Base-by-base conservation (phyloP, 257 asterid species). In the Salvia rosmarinus region DNA sequence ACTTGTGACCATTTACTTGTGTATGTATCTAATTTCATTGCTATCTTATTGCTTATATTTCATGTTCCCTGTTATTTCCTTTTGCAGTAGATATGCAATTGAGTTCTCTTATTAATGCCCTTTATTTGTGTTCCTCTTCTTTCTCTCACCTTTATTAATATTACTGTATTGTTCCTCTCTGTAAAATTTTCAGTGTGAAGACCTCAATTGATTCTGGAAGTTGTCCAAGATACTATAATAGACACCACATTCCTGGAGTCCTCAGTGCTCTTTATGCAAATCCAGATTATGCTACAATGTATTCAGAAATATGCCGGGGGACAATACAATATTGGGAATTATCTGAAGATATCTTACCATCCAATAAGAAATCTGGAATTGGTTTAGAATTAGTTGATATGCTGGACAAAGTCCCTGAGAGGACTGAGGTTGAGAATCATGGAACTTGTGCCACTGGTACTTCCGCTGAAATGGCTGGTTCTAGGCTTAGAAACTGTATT, bases 1-100 rank as follows among this genome's bases (percentile, higher is more conserved):
- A 73, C 91, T 35, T 89, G 90, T 72, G 90, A 86, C 84, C 91
- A 85, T 86, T 85, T 91, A 70, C 96, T 91, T 14, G 88, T 91
- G 97, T 91, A 91, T 59, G 96, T 79, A 67, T 72, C 85, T 71
- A 69, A 60, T 62, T 50, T 65, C 57, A 25, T n/a, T 71, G 43
- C 37, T 57, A 12, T 55, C 30, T 72, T 46, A 16, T 30, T 44
- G 59, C 60, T 72, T 73, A 74, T 63, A 7, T 69, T 68, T 61
- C 34, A 59, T 43, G 32, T 60, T 25, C 60, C 57, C 52, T 28
- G 13, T 50, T 64, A 47, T 58, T 56, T 64, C 61, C 28, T 25
- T 82, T 21, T 55, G 73, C 23, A 55, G 21, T 72, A 47, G 67
- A 68, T 68, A 69, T 32, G 73, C 66, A 12, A 40, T 17, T 51